Percentiles rank a stretch among this genome's conserved stretches.
Conservation (phyloP, 2,329 filamentous ascomycete species). For the Pestalotiopsis sp. region DNA sequence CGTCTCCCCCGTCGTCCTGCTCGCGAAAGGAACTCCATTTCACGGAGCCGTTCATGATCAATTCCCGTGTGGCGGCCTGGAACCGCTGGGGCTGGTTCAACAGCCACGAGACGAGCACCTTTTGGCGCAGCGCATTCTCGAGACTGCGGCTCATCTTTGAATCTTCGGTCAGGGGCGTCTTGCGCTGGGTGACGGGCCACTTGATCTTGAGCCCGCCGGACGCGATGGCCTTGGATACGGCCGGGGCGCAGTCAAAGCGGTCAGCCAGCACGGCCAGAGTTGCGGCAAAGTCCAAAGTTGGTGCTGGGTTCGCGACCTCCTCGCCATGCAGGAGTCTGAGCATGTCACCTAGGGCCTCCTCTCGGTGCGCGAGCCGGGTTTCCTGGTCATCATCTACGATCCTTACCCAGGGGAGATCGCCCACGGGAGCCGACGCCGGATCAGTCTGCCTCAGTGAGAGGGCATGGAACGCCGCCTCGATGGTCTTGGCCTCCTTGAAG, state of each 20-base stretch:
- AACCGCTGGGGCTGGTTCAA: constrained; percentile 65
- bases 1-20: constrained; percentile 33
- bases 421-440: constrained; percentile 48
- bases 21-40: constrained; percentile 53
- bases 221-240: constrained; percentile 57
- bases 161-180: constrained; percentile 39
- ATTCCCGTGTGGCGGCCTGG: constrained; percentile 62
- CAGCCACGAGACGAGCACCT: constrained; percentile 67
- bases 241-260: constrained; percentile 67
- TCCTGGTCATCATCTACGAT: constrained; percentile 72
- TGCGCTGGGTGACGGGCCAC: constrained; percentile 52
- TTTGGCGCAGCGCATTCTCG: constrained; percentile 71
- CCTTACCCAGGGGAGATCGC: constrained; percentile 62
- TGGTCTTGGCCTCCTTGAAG: constrained; percentile 63
- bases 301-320: constrained; percentile 36
- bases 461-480: constrained; percentile 52
- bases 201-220: constrained; percentile 49
- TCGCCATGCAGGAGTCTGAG: constrained; percentile 65
- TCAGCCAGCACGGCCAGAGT: constrained; percentile 73
- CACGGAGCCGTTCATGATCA: constrained; percentile 67
- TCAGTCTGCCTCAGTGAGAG: constrained; percentile 50
- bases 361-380: constrained; percentile 61
- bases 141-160: constrained; percentile 42
- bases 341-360: constrained; percentile 67
- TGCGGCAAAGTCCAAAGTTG: constrained; percentile 63